Evolutionary conservation across 805 yeast species (phyloP).

Genomic region (Torulaspora gathmanii): DNA sequence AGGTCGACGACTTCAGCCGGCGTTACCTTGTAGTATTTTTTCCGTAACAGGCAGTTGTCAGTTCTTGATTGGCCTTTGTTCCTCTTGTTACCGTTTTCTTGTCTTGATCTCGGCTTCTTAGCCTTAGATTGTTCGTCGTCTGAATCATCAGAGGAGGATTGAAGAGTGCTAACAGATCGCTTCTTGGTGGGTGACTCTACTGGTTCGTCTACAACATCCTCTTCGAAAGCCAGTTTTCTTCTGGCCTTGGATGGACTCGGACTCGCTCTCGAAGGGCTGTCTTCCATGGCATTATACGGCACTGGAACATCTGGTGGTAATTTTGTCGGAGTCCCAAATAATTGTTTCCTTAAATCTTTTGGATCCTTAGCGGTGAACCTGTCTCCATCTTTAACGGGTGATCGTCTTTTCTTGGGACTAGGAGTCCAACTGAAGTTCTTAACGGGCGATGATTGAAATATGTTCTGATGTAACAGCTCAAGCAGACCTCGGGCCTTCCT

Average conservation of each 20-base stretch:
- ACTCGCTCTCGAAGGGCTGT: slow-evolving; percentile 4
- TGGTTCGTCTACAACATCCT: slow-evolving; percentile 21
- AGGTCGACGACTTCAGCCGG: slow-evolving; percentile 43
- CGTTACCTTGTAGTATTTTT: slow-evolving; percentile 35
- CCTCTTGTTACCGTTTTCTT: background rate
- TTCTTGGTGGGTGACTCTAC: slow-evolving; percentile 6
- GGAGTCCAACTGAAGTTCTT: slow-evolving; percentile 31
- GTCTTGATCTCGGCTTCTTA: background rate
- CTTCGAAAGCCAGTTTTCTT: slow-evolving; percentile 35
- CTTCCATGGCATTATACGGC: background rate
- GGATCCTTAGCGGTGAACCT: slow-evolving; percentile 32
- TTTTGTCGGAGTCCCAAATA: slow-evolving; percentile 31
- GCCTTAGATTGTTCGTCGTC: background rate
- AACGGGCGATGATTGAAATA: slow-evolving; percentile 35
- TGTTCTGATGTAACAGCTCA: slow-evolving; percentile 42
- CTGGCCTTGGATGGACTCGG: slow-evolving; percentile 18
- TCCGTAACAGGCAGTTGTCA: slow-evolving; percentile 24
- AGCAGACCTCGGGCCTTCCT: slow-evolving; percentile 40
- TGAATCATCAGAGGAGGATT: background rate
- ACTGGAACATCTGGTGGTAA: slow-evolving; percentile 7
- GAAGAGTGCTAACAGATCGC: background rate
- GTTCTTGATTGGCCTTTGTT: slow-evolving; percentile 1
- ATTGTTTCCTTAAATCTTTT: slow-evolving; percentile 23
- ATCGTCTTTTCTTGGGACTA: slow-evolving; percentile 26
- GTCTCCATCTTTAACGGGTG: slow-evolving; percentile 23